These are phyloP conservation scores for Tetradesmus obliquus DNA, from an alignment of 139 green algal genomes.

Conservation along the genomic window DNA sequence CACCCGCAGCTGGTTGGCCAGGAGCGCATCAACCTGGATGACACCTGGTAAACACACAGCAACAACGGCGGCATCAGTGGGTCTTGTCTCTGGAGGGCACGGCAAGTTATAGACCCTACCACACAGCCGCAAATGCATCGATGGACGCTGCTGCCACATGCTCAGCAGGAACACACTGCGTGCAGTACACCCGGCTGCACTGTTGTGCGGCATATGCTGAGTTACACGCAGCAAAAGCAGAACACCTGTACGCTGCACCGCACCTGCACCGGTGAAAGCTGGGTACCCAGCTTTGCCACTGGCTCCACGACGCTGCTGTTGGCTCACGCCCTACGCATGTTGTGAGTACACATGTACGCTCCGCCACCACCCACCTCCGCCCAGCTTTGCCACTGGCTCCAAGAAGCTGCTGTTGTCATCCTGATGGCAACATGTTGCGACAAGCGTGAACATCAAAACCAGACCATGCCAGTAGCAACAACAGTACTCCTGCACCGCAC, in stretches of 20 bases:
- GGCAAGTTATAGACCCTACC: too few species aligned
- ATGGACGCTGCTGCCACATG: background rate
- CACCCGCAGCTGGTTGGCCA: background rate
- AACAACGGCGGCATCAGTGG: background rate
- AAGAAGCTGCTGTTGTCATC: background rate
- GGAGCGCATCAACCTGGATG: conserved; percentile 15
- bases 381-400: conserved; percentile 14
- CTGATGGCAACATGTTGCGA: background rate
- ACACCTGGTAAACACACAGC: background rate
- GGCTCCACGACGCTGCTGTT: too few species aligned
- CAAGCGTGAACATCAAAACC: too few species aligned
- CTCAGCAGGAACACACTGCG: background rate
- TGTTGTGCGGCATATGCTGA: too few species aligned
- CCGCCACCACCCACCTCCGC: background rate
- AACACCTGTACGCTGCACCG: too few species aligned
- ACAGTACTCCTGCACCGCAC: background rate
- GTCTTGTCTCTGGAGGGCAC: too few species aligned
- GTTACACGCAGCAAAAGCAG: background rate
- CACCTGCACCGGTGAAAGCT: too few species aligned
- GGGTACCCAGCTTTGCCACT: too few species aligned
- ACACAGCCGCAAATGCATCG: background rate
- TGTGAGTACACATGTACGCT: too few species aligned
- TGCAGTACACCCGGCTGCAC: background rate
- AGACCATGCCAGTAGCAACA: background rate
- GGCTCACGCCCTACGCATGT: too few species aligned